Base-by-base conservation (phyloP, 2,329 filamentous ascomycete genomes). In the Neurospora crassa region DNA sequence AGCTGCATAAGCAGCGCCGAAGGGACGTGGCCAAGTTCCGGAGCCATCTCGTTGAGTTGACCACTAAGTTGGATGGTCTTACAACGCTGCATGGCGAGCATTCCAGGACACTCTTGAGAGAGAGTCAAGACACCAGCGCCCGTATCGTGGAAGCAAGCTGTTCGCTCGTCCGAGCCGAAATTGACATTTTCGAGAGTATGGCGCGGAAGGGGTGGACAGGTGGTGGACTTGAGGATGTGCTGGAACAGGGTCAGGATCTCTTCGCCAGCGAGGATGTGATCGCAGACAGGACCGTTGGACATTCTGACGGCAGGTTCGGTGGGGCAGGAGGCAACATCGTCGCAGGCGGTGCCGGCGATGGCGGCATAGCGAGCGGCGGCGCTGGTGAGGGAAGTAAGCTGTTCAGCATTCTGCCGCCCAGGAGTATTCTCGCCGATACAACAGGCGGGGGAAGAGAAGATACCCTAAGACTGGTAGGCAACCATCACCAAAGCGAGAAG, bases 161-260 rank as follows among this genome's bases (percentile, higher is more conserved):
- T 76, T 88, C 87, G 73, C 83, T 91, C 12, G 89, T 91, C 14
- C 83, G 89, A 20, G 89, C 89, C 70, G 89, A 91, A 80, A 87
- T 91, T 24, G 89, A 91, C 79, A 91, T 91, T 40, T 91, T 90
- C 71, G 89, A 91, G 81, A 83, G 86, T 34, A 80, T 91, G 34
- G 89, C 89, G 24, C 82, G 88, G 72, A 91, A 91, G 76, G 89
- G 89, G 8, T 91, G 89, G 89, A 86, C 82, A 24, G 89, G 89
- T 45, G 89, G 89, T 40, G 89, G 89, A 0, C 80, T 91, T 40
- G 89, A 91, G 72, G 89, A 91, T 42, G 79, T 91, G 4, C 81
- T 91, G 3, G 89, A 91, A 72, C 87, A 86, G 76, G 89, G 89
- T 10, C 83, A 84, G 43, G 89, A 91, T 76, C 79, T 91, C 20